Conservation (phyloP, 106 monocot species). For the Allium cepa region DNA sequence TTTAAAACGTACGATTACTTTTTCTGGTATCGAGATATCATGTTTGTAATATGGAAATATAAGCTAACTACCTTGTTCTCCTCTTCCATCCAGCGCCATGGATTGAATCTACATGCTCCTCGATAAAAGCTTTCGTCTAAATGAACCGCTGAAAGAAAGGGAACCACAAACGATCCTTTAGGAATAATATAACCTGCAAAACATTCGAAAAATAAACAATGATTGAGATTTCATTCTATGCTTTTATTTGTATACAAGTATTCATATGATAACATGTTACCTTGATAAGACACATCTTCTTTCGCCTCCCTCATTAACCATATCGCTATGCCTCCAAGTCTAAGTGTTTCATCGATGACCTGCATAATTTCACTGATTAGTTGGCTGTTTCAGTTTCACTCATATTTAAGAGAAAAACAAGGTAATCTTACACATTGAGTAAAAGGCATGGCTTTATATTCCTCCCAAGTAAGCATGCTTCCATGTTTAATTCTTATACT, state of each 20-base stretch:
- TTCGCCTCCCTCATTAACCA: conserved; percentile 41
- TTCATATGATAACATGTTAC: not conserved
- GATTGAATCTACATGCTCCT: conserved; percentile 26
- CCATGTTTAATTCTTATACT: conserved; percentile 4
- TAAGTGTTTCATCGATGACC: conserved; percentile 46
- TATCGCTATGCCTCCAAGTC: conserved; percentile 41
- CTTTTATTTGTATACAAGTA: not conserved
- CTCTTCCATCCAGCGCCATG: conserved; percentile 37
- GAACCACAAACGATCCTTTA: conserved; percentile 24
- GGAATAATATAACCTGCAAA: conserved; percentile 24
- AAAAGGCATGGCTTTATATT: conserved; percentile 43
- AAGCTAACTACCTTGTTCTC: conserved; percentile 19
- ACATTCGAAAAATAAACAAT: not conserved
- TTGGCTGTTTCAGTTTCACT: not conserved
- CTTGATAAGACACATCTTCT: conserved; percentile 23
- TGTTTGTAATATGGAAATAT: too few relatives aligned
- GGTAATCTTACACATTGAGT: conserved; percentile 32
- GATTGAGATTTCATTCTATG: not conserved
- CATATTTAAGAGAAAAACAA: not conserved
- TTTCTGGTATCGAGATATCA: too few relatives aligned
- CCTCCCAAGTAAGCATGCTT: conserved; percentile 26
- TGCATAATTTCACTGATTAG: conserved; percentile 3
- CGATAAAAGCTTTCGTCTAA: conserved; percentile 28
- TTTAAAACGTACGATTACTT: too few relatives aligned
- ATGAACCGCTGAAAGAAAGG: conserved; percentile 34